phyloP scores from a whole-genome alignment of 2,329 filamentous ascomycete species.

The Juglanconis sp. region DNA sequence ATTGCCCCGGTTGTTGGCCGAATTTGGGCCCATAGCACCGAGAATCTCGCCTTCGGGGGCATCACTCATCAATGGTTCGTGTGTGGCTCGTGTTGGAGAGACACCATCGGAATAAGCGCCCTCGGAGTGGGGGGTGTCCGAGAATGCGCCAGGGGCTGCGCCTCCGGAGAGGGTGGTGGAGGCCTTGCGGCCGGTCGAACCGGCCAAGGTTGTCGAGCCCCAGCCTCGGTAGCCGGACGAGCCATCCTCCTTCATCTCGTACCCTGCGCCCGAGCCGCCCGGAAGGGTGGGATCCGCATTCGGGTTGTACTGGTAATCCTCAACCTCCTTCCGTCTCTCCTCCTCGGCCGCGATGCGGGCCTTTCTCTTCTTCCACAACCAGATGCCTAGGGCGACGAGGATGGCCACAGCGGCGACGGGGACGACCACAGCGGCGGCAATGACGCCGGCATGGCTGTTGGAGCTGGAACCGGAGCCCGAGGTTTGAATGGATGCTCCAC shows the following conservation, averaged over 20 bases:
- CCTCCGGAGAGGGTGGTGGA: constrained; percentile 88
- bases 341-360: constrained; percentile 81
- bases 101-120: constrained; percentile 36
- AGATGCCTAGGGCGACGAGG: constrained; percentile 71
- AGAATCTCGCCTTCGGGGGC: background rate
- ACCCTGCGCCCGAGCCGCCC: constrained; percentile 43
- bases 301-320: constrained; percentile 97
- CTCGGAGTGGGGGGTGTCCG: constrained; percentile 74
- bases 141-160: constrained; percentile 61
- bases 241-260: constrained; percentile 76
- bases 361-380: constrained; percentile 87
- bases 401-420: constrained; percentile 86
- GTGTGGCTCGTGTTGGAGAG: constrained; percentile 29
- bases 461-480: constrained; percentile 22
- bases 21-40: background rate
- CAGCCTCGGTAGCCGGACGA: constrained; percentile 86
- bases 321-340: constrained; percentile 88
- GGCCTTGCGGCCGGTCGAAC: constrained; percentile 73
- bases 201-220: constrained; percentile 71
- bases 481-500: constrained; percentile 19
- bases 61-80: background rate
- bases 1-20: constrained; percentile 58
- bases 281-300: constrained; percentile 84
- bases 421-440: constrained; percentile 90
- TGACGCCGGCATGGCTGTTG: constrained; percentile 60